phyloP scores from a whole-genome alignment of 306 rosid genomes.

The Ceratonia siliqua region DNA sequence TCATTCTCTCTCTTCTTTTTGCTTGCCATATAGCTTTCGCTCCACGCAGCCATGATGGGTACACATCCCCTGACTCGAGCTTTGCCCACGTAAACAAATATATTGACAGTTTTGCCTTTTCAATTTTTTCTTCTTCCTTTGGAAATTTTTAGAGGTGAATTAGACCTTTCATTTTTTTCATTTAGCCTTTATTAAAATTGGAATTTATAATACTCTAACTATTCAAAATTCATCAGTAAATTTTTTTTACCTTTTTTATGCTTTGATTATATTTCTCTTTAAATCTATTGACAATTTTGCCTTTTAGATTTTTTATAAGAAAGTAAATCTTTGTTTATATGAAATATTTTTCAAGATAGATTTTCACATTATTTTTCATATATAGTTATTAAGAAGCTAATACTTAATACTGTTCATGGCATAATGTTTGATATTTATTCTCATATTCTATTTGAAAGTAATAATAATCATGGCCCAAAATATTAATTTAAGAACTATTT shows the following conservation, averaged over 20 bases:
- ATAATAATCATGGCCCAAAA: no score
- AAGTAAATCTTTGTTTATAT: no score
- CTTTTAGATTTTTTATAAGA: no score
- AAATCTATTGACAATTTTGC: not conserved
- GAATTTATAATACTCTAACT: no score
- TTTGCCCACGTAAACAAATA: not conserved
- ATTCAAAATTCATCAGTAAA: no score
- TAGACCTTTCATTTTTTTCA: not conserved
- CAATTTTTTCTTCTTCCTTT: not conserved
- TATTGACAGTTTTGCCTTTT: conserved; percentile 34
- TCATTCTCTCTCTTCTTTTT: not conserved
- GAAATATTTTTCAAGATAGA: not conserved
- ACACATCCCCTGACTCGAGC: not conserved
- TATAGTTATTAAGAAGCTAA: not conserved
- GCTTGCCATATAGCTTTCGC: conserved; percentile 36
- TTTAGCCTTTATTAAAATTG: no score
- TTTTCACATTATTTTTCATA: not conserved
- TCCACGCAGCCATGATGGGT: conserved; percentile 37
- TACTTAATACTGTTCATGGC: not conserved
- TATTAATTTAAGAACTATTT: no score
- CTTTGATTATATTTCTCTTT: not conserved
- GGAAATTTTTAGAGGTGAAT: not conserved
- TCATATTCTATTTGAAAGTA: not conserved
- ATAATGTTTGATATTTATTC: not conserved
- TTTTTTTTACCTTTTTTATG: no score